These are phyloP conservation scores for Luffa acutangula DNA, from an alignment of 306 rosid species.

Conservation along the genomic window DNA sequence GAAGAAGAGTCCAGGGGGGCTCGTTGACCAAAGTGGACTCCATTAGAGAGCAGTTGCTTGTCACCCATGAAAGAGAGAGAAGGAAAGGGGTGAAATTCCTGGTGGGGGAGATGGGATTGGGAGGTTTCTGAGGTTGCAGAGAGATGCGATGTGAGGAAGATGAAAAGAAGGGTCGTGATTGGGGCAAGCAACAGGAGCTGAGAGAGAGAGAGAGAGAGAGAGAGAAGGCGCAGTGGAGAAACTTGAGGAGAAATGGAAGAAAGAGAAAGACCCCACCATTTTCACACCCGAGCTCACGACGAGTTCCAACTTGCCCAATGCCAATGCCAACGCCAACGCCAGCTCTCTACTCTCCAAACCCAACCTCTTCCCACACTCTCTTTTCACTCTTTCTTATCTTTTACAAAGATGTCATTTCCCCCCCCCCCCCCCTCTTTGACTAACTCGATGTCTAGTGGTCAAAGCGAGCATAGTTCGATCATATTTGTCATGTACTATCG, in stretches of 20 bases:
- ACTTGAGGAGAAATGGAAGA: not conserved
- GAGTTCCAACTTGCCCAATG: not conserved
- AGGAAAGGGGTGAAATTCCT: not conserved
- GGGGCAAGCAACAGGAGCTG: not conserved
- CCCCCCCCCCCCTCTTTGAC: too few relatives aligned
- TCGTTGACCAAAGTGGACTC: constrained; percentile 2
- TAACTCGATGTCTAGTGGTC: too few relatives aligned
- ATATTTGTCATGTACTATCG: too few relatives aligned
- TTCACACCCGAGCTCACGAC: not conserved
- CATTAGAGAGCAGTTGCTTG: not conserved
- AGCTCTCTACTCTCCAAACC: not conserved
- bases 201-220: not conserved
- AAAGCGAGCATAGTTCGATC: too few relatives aligned
- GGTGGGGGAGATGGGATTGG: not conserved
- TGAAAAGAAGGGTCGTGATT: not conserved
- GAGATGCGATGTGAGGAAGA: not conserved
- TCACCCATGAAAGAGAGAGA: not conserved
- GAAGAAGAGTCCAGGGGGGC: not conserved
- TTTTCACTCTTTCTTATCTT: not conserved
- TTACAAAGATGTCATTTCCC: too few relatives aligned
- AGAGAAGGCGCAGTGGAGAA: not conserved
- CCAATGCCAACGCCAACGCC: not conserved
- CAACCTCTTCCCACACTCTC: not conserved
- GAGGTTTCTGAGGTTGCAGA: not conserved
- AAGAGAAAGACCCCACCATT: constrained; percentile 10